These are phyloP conservation scores for Simmondsia chinensis DNA, from an alignment of 148 eudicot genomes.

Conservation along the genomic window DNA sequence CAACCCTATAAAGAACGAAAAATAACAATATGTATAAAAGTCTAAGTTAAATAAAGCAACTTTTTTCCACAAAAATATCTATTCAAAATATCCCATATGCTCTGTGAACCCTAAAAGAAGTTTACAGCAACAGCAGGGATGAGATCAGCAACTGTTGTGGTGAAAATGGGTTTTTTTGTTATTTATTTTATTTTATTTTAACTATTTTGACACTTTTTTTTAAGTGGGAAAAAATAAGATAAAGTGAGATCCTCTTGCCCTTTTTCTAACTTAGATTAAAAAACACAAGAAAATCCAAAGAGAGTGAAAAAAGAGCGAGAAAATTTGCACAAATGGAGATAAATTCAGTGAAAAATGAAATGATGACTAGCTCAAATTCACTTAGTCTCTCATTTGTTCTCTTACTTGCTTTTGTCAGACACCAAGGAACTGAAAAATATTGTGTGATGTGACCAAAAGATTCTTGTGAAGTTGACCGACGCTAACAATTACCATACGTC, in stretches of 20 bases:
- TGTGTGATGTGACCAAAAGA: conserved; percentile 25
- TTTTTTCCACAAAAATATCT: conserved; percentile 21
- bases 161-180: background rate
- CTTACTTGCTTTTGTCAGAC: conserved; percentile 11
- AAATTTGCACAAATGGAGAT: conserved; percentile 17
- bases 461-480: conserved; percentile 11
- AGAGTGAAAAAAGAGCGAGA: background rate
- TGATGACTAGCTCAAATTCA: conserved; percentile 3
- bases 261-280: conserved; percentile 3
- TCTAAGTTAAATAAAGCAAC: no score
- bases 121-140: conserved; percentile 10
- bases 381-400: background rate
- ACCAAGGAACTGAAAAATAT: background rate
- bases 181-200: no score
- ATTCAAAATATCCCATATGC: conserved; percentile 27
- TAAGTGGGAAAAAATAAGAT: no score
- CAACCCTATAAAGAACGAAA: no score
- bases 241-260: conserved; percentile 24
- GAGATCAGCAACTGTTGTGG: conserved; percentile 11
- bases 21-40: no score
- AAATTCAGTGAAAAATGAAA: conserved; percentile 16
- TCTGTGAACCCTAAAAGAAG: conserved; percentile 14
- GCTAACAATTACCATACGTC: no score
- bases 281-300: conserved; percentile 15
- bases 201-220: no score